phyloP scores from a whole-genome alignment of 2,329 filamentous ascomycete genomes.

The Thelonectria olida region DNA sequence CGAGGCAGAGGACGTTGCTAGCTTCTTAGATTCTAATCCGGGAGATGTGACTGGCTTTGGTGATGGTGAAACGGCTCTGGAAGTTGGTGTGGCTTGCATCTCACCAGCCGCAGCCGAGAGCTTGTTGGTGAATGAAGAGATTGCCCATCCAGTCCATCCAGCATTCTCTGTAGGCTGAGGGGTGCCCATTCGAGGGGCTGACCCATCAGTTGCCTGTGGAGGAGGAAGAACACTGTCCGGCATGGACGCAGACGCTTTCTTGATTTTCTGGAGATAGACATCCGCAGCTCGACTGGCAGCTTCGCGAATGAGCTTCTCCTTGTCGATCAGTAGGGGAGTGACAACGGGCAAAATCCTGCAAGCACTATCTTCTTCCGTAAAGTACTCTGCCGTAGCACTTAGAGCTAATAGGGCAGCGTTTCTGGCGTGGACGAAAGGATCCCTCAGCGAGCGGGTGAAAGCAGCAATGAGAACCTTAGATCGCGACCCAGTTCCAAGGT shows the following conservation, averaged over 20 bases:
- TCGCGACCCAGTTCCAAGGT: slow-evolving; percentile 80
- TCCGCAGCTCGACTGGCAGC: slow-evolving; percentile 92
- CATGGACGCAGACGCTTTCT: slow-evolving; percentile 80
- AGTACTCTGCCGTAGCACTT: slow-evolving; percentile 84
- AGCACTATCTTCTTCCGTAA: slow-evolving; percentile 90
- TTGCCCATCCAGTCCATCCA: slow-evolving; percentile 93
- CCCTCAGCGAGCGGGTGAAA: slow-evolving; percentile 86
- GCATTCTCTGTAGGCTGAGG: slow-evolving; percentile 69
- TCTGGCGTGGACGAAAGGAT: slow-evolving; percentile 93
- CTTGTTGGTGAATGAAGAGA: slow-evolving; percentile 98
- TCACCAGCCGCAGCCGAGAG: slow-evolving; percentile 84
- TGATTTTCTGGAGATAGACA: slow-evolving; percentile 82
- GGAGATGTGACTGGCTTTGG: slow-evolving; percentile 53
- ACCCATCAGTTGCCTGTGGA: slow-evolving; percentile 60
- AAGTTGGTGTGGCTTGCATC: slow-evolving; percentile 71
- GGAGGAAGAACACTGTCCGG: slow-evolving; percentile 82
- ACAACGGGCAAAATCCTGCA: slow-evolving; percentile 83
- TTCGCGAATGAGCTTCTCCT: slow-evolving; percentile 93
- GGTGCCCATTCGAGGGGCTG: slow-evolving; percentile 79
- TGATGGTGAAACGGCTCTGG: slow-evolving; percentile 53
- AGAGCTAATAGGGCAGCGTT: slow-evolving; percentile 90
- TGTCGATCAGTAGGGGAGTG: slow-evolving; percentile 87
- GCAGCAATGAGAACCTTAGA: slow-evolving; percentile 93
- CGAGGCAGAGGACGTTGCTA: slow-evolving; percentile 62
- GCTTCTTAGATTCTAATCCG: slow-evolving; percentile 48